These are phyloP conservation scores for Boletus hoseneyae DNA, from an alignment of 1,284 basidiomycete species.

Conservation along the genomic window DNA sequence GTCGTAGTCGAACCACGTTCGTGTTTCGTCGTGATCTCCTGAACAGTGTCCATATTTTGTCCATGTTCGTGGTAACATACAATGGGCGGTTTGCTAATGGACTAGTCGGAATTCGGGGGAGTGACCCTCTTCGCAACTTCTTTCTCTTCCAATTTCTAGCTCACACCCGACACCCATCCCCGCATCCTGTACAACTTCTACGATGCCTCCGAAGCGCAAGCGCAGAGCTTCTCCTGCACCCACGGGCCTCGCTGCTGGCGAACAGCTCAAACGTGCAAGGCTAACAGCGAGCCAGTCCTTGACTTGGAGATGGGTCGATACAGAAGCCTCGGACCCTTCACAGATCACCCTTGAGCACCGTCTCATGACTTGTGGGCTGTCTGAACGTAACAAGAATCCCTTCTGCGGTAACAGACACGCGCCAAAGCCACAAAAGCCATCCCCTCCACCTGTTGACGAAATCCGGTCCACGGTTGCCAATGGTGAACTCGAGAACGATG, in stretches of 20 bases:
- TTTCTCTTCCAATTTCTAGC: conserved; percentile 11
- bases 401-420: conserved; percentile 57
- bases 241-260: conserved; percentile 54
- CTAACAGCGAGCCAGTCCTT: conserved; percentile 45
- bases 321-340: conserved; percentile 51
- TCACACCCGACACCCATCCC: conserved; percentile 2
- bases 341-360: conserved; percentile 64
- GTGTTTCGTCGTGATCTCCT: conserved; percentile 14
- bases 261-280: conserved; percentile 57
- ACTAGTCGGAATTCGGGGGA: conserved; percentile 26
- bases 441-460: conserved; percentile 3
- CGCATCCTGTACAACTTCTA: neutral
- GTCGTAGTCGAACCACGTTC: conserved; percentile 22
- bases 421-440: conserved; percentile 19
- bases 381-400: conserved; percentile 42
- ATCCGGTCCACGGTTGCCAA: conserved; percentile 14
- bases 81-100: no score
- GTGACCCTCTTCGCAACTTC: conserved; percentile 17
- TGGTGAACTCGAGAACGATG: conserved; percentile 52
- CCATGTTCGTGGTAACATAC: conserved; percentile 10
- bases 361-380: conserved; percentile 65
- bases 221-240: conserved; percentile 46
- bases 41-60: conserved; percentile 22
- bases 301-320: conserved; percentile 77
- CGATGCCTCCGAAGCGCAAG: conserved; percentile 63